Percentiles rank a stretch among this genome's conserved stretches.
These are phyloP conservation scores for Phytopythium chamaehyphon DNA, from an alignment of 352 stramenopile genomes.

Conservation along the genomic window DNA sequence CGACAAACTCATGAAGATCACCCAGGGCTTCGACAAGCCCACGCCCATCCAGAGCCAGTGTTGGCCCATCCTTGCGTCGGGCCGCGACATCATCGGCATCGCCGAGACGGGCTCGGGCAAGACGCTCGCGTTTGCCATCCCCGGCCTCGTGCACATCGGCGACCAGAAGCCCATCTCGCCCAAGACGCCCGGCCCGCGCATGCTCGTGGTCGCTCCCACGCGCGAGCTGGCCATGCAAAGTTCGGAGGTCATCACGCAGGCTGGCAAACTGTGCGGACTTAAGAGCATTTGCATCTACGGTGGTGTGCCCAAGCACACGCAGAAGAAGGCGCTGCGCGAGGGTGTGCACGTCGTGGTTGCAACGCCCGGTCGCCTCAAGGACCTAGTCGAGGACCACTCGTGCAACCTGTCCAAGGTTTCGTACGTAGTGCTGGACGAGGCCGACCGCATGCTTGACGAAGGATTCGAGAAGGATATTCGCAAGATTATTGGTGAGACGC, in stretches of 20 bases:
- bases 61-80: conserved; percentile 89
- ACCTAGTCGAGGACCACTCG: conserved; percentile 80
- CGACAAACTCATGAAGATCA: conserved; percentile 87
- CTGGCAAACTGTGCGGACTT: conserved; percentile 84
- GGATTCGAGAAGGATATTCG: conserved; percentile 96
- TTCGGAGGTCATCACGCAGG: conserved; percentile 90
- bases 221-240: conserved; percentile 94
- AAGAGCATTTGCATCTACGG: conserved; percentile 94
- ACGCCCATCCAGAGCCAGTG: conserved; percentile 98
- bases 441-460: conserved; percentile 92
- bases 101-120: conserved; percentile 95
- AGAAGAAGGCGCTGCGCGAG: conserved; percentile 87
- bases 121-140: conserved; percentile 95
- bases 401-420: conserved; percentile 87
- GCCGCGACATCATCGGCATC: conserved; percentile 89
- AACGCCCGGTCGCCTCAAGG: conserved; percentile 94
- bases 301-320: conserved; percentile 92
- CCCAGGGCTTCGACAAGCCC: conserved; percentile 87
- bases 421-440: conserved; percentile 96
- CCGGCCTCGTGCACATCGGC: conserved; percentile 86
- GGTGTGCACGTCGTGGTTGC: conserved; percentile 93
- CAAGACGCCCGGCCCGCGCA: conserved; percentile 72
- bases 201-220: conserved; percentile 93
- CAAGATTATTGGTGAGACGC: conserved; percentile 77
- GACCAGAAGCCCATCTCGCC: conserved; percentile 48